Base-by-base conservation (phyloP, 23 red algal genomes). In the Gracilariopsis chorda region DNA sequence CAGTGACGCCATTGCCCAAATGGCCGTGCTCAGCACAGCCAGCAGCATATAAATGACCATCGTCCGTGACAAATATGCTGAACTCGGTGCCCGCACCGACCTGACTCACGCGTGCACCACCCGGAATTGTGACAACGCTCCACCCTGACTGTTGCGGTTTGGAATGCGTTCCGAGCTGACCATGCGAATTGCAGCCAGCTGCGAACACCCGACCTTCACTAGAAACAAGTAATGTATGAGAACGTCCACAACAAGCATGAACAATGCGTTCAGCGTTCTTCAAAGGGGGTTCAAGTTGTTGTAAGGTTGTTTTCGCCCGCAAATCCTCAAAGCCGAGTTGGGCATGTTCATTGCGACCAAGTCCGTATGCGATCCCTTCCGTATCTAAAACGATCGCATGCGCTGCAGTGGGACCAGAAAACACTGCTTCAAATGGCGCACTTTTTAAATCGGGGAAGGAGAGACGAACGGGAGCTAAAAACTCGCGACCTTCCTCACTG, bases 1-100 rank as follows among this genome's bases (percentile, higher is more conserved):
- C 88, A 34, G 88, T 91, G 53, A 55, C 60, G 33, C 91, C 91
- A 36, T 94, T 84, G 3, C 91, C 91, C 52, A 86, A 53, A 40
- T 94, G 91, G 19, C 91, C 91, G 29, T 80, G 83, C 36, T 94
- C 62, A n/a, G 48, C 63, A 51, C 58, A 51, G n/a, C 91, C 91
- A n/a, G 45, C 80, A 46, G 91, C 82, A 62, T 86, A 94, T 11
- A 94, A 80, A 4, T 39, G 29, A 45, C 91, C 91, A 20, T 52
- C 56, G 7, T 59, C 80, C 28, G 64, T 49, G 25, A 77, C 9
- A 57, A 60, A 84, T 29, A 87, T 80, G 48, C 79, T 80, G 42
- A 94, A 94, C 39, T 85, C 91, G 11, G 39, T 43, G 14, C 91
- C 91, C 25, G 79, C 63, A n/a, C 63, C 64, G 5, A 65, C 80